Evolutionary conservation across 2,329 filamentous ascomycete species (phyloP).

Genomic region (Chaetomiaceae sp.): DNA sequence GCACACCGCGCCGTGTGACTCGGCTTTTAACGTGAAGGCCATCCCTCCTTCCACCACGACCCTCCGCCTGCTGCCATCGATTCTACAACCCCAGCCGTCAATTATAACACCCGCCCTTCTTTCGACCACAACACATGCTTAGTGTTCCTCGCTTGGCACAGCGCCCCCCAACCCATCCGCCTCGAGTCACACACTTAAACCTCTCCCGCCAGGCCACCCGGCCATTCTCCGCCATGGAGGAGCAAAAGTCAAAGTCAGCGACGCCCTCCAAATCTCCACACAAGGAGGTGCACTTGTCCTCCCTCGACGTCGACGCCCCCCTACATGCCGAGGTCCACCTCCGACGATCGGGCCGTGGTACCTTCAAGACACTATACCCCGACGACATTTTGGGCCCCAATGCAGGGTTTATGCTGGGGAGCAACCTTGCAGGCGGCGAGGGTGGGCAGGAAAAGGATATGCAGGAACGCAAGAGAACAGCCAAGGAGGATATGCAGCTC

Average conservation of each 20-base stretch:
- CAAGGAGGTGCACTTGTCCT: neutral
- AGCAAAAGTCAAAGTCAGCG: neutral
- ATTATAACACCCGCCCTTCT: too few species aligned
- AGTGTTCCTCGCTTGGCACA: too few species aligned
- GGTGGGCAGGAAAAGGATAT: neutral
- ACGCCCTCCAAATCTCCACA: neutral
- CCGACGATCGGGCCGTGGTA: slow-evolving; percentile 19
- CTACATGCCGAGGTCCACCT: slow-evolving; percentile 18
- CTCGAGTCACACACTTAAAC: neutral
- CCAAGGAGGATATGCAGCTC: slow-evolving; percentile 32
- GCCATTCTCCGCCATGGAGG: slow-evolving; percentile 5
- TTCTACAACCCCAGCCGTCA: too few species aligned
- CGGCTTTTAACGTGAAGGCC: too few species aligned
- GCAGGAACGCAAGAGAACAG: slow-evolving; percentile 1
- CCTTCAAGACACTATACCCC: slow-evolving; percentile 10
- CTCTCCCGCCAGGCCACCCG: neutral
- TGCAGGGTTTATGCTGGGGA: slow-evolving; percentile 18
- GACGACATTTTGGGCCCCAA: slow-evolving; percentile 3
- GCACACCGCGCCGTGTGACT: slow-evolving; percentile 5
- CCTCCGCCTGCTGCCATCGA: too few species aligned
- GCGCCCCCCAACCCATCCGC: too few species aligned
- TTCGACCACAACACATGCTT: too few species aligned
- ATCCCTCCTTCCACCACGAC: too few species aligned
- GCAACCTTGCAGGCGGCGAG: neutral
- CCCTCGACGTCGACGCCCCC: neutral